These are phyloP conservation scores for Durio zibethinus DNA, from an alignment of 345 rosid genomes.

Conservation along the genomic window DNA sequence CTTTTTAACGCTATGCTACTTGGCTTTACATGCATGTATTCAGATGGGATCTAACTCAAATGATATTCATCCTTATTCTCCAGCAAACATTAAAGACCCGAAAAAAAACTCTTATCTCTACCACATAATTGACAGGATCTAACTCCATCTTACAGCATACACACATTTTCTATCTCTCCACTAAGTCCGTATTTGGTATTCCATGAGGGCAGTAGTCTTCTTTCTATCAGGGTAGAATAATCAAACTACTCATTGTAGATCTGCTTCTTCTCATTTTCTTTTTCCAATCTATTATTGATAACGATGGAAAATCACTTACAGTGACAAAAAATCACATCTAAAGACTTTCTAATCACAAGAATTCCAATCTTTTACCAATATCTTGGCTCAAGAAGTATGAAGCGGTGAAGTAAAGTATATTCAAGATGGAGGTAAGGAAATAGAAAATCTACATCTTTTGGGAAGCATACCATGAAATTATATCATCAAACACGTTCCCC, in stretches of 20 bases:
- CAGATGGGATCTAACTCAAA: neutral
- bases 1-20: neutral
- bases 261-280: neutral
- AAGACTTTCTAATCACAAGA: neutral
- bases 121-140: neutral
- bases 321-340: neutral
- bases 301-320: neutral
- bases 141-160: neutral
- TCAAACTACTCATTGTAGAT: neutral
- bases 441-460: neutral
- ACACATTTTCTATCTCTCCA: neutral
- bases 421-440: constrained; percentile 1
- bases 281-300: neutral
- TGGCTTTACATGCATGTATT: neutral
- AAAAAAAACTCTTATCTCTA: neutral
- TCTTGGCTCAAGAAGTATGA: neutral
- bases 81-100: neutral
- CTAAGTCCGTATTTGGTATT: neutral
- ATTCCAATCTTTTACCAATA: neutral
- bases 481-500: constrained; percentile 36
- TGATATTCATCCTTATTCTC: neutral
- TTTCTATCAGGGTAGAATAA: neutral
- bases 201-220: neutral
- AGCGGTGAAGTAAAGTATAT: neutral
- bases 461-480: constrained; percentile 46